Conservation (phyloP, 78 protist species). For the Protostelium mycophagum region DNA sequence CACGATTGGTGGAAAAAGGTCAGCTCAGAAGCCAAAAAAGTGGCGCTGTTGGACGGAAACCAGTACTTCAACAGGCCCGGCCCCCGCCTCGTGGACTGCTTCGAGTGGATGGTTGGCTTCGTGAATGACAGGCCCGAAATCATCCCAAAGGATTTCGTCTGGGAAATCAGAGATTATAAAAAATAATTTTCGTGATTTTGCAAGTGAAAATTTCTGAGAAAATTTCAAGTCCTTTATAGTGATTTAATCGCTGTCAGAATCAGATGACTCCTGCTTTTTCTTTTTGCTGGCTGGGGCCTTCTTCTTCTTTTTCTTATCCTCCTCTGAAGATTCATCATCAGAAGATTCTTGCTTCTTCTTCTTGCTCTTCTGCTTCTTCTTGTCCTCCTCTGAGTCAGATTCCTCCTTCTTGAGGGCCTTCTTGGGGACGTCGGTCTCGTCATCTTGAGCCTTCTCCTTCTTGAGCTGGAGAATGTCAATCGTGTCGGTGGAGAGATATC, state of each 20-base stretch:
- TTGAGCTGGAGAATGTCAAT: not conserved
- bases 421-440: constrained; percentile 12
- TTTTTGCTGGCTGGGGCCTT: too few relatives aligned
- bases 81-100: not conserved
- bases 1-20: not conserved
- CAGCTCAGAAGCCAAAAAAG: not conserved
- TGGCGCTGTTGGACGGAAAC: not conserved
- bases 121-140: not conserved
- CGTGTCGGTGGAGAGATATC: not conserved
- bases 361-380: constrained; percentile 19
- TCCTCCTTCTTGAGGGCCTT: constrained; percentile 1
- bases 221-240: too few relatives aligned
- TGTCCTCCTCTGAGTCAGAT: constrained; percentile 27
- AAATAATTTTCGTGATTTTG: too few relatives aligned
- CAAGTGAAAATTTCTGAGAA: too few relatives aligned
- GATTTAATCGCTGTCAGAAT: not conserved
- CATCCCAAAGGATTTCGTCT: not conserved
- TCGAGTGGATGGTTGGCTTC: not conserved
- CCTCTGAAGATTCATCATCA: constrained; percentile 3
- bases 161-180: too few relatives aligned
- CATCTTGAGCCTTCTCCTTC: not conserved
- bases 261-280: not conserved
- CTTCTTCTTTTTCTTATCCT: constrained; percentile 13
- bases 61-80: not conserved
- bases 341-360: constrained; percentile 2